Percentiles rank a stretch among this genome's conserved stretches.
These are phyloP conservation scores for Stentor coeruleus DNA, from an alignment of 73 alveolate genomes.

Conservation along the genomic window DNA sequence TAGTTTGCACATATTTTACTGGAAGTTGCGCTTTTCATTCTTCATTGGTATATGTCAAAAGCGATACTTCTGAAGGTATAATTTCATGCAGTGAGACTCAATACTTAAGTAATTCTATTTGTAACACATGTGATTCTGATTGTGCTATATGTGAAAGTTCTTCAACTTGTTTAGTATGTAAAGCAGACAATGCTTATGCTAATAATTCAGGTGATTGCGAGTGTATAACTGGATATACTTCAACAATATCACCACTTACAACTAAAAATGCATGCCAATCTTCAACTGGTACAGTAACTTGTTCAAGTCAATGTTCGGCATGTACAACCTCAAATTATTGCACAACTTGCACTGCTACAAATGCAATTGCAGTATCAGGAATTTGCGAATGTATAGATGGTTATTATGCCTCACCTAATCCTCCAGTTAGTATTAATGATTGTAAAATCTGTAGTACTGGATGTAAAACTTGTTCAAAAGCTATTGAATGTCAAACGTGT, in stretches of 20 bases:
- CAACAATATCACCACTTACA: too few relatives aligned
- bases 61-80: too few relatives aligned
- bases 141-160: neutral
- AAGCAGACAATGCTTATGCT: neutral
- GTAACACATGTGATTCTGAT: neutral
- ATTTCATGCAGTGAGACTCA: too few relatives aligned
- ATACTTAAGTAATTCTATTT: too few relatives aligned
- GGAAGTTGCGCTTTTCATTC: too few relatives aligned
- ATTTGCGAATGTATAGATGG: neutral
- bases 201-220: neutral
- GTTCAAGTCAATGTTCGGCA: neutral
- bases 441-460: neutral
- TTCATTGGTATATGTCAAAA: too few relatives aligned
- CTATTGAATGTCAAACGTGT: neutral
- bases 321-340: neutral
- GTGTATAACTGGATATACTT: too few relatives aligned
- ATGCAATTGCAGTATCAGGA: neutral
- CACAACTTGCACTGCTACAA: neutral
- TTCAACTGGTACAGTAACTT: too few relatives aligned
- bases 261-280: too few relatives aligned
- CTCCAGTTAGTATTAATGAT: neutral
- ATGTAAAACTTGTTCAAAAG: neutral
- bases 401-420: neutral
- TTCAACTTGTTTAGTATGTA: neutral
- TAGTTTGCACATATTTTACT: too few relatives aligned